Evolutionary conservation across 176 grass and related monocot genomes (phyloP), one percentile per base, ranked within the genome.

Genomic region (Carex scoparia): DNA sequence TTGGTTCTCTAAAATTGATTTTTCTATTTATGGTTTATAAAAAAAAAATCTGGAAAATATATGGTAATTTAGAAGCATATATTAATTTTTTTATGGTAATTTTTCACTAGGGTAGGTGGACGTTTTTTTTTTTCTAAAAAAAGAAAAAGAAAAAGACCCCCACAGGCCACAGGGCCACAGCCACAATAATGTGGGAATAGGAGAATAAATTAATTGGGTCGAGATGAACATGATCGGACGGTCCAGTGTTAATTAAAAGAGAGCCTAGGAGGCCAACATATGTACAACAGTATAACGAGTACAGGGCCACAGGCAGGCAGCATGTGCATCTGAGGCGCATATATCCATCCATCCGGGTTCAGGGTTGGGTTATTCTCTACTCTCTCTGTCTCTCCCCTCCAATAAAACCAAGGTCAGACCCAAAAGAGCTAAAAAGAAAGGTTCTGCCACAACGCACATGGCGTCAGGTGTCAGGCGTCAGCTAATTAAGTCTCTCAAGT

Each of bases 361-460:
- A 42, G 18, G 19, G 44, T 75, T 75, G 53, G 23, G 23, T 23
- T 23, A 23, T 23, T 23, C 23, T 23, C 23, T 23, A 23, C 23
- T 23, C 23, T 23, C 23, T 23, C 23, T 23, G 23, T 23, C 23
- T 23, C 23, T 75, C 53, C 70, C 53, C 44, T 53, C 70, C 10
- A 0, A 51, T 75, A 75, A 74, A 67, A 9, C 1, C 23, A 23
- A 23, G 23, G 23, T 40, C 27, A 70, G 15, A 8, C 37, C 40
- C 69, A 19, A 77, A 15, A 31, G 23, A 56, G 23, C 33, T 23
- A 23, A 23, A 23, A 35, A 76, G 30, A 76, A 55, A 33, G 38
- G 5, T 42, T 73, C 48, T 77, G 73, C 12, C 28, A 56, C 73
- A 77, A 56, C 4, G 73, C 49, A 77, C 73, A 77, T 77, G 73